A percentile compares a stretch with the other conserved stretches of the same genome.
These are phyloP conservation scores for Niveomyces coronatus DNA, from an alignment of 2,329 filamentous ascomycete genomes.

Conservation along the genomic window DNA sequence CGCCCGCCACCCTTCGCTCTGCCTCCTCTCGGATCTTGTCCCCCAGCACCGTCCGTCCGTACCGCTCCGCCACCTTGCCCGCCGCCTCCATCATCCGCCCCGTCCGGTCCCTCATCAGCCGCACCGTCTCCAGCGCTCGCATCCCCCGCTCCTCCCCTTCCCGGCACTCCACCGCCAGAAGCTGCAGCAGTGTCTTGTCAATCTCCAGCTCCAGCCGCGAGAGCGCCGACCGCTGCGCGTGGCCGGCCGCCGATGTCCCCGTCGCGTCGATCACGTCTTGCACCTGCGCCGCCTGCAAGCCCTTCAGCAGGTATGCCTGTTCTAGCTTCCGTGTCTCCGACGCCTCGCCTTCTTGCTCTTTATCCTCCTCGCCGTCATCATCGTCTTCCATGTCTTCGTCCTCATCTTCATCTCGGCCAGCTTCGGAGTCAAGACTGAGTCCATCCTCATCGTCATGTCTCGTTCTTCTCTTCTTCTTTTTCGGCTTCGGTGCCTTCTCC, in stretches of 20 bases:
- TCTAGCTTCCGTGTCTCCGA: slow-evolving; percentile 57
- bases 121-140: slow-evolving; percentile 86
- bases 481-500: slow-evolving; percentile 23
- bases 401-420: slow-evolving; percentile 22
- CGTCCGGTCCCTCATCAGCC: slow-evolving; percentile 71
- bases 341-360: slow-evolving; percentile 20
- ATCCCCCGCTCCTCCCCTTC: slow-evolving; percentile 89
- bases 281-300: slow-evolving; percentile 62
- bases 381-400: slow-evolving; percentile 25
- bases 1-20: slow-evolving; percentile 54
- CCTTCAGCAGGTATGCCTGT: slow-evolving; percentile 69
- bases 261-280: slow-evolving; percentile 64
- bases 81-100: slow-evolving; percentile 90
- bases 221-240: slow-evolving; percentile 56
- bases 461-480: slow-evolving; percentile 21
- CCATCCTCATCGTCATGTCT: slow-evolving; percentile 25
- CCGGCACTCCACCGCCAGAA: slow-evolving; percentile 81
- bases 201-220: slow-evolving; percentile 69
- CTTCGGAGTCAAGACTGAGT: no score
- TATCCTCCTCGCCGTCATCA: slow-evolving; percentile 22
- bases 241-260: slow-evolving; percentile 34
- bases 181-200: slow-evolving; percentile 81
- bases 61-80: slow-evolving; percentile 77
- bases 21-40: slow-evolving; percentile 86
- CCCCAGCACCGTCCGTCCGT: slow-evolving; percentile 66